phyloP scores from a whole-genome alignment of 331 rosid genomes.

The Quercus phellos region DNA sequence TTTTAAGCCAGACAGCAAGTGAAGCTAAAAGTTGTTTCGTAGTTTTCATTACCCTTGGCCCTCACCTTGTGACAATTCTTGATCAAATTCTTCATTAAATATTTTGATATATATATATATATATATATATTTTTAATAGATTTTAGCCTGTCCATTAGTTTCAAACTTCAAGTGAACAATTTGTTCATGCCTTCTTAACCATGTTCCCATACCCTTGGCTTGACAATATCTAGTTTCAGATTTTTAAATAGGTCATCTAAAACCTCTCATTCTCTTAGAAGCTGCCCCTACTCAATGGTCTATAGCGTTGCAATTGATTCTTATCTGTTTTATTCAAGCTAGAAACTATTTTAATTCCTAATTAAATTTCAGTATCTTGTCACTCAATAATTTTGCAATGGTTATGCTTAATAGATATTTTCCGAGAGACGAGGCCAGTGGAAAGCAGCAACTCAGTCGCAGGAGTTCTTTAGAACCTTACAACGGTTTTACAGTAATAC shows the following conservation, averaged over 20 bases:
- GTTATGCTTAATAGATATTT: constrained; percentile 58
- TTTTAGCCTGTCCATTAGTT: background rate
- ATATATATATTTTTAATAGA: background rate
- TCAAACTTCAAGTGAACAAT: background rate
- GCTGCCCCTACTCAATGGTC: background rate
- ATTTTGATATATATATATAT: no score
- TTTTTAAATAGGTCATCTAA: constrained; percentile 15
- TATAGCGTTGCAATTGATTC: background rate
- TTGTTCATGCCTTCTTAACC: background rate
- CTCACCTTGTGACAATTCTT: background rate
- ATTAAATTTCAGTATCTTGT: background rate
- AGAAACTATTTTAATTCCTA: constrained; percentile 4
- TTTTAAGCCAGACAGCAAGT: background rate
- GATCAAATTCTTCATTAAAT: background rate
- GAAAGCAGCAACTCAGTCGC: constrained; percentile 94
- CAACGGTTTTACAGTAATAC: constrained; percentile 89
- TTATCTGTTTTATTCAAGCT: constrained; percentile 7
- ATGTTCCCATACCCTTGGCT: background rate
- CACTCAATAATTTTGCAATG: constrained; percentile 8
- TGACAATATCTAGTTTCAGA: constrained; percentile 3
- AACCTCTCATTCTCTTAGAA: background rate
- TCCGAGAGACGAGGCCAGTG: constrained; percentile 94
- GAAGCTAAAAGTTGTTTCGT: background rate
- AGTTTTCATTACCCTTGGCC: background rate
- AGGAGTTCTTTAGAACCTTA: constrained; percentile 74